Evolutionary conservation across 1,139 yeast species (phyloP), one percentile per base, ranked within the genome.

Genomic region (Barnettozyma hawaiiensis): DNA sequence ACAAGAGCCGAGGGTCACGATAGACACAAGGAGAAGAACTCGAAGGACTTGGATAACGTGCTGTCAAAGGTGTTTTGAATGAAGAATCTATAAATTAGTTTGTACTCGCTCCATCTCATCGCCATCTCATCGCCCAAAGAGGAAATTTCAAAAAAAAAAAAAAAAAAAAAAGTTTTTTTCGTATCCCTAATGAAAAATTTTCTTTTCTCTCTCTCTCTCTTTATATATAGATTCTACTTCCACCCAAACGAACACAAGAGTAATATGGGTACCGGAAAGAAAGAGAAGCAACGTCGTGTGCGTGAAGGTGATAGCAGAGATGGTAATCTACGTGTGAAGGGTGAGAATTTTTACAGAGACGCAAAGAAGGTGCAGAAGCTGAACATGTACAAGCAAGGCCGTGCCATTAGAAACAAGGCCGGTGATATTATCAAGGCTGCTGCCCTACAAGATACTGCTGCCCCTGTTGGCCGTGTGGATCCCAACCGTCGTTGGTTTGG

Each of bases 401-500:
- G 85, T 55, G 95, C 97, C 31, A 78, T 76, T 41, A 76, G 96
- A 54, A 87, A 89, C 63, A 87, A 89, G 42, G 73, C 76, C 48
- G 98, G 98, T 58, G 96, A 89, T 34, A 75, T 90, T 46, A 74
- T 87, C 42, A 74, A 77, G 59, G 96, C 96, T 37, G 97, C 97
- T 16, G 82, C 79, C 31, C 76, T 90, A 48, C 98, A 92, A 63
- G 82, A 86, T 52, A 80, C 89, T 4, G 94, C 89, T 51, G 74
- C 86, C 27, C 97, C 97, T 16, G 78, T 73, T 50, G 98, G 97
- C 1, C 74, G 98, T 52, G 95, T 92, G 37, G 96, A 87, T 60
- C 98, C 98, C 5, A 90, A 92, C 63, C 78, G 96, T 62, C 79
- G 92, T 59, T 92, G 98, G 98, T 94, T 92, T 61, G 97, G 97